These are phyloP conservation scores for Capronia epimyces DNA, from an alignment of 2,329 filamentous ascomycete species.

Conservation along the genomic window DNA sequence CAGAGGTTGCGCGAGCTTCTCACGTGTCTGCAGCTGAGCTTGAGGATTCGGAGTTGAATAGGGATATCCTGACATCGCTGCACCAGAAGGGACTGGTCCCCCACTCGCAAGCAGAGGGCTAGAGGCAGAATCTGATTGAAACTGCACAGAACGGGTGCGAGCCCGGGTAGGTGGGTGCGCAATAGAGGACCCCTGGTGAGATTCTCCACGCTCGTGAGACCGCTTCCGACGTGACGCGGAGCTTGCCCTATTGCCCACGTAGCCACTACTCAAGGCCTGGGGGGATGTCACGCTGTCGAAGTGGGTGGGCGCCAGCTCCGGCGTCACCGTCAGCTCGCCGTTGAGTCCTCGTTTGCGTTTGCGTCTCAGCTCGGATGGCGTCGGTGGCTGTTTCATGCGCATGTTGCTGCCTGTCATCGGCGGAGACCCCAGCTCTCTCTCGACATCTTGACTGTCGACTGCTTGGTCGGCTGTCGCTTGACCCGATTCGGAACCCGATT, in stretches of 20 bases:
- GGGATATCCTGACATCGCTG: background rate
- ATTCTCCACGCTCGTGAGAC: constrained; percentile 14
- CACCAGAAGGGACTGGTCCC: background rate
- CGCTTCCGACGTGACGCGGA: constrained; percentile 16
- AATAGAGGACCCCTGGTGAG: background rate
- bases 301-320: constrained; percentile 12
- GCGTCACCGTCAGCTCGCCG: constrained; percentile 21
- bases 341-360: constrained; percentile 41
- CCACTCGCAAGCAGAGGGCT: background rate
- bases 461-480: background rate
- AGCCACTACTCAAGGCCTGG: constrained; percentile 7
- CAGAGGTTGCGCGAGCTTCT: constrained; percentile 40
- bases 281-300: constrained; percentile 16
- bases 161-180: background rate
- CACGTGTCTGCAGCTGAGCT: background rate
- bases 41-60: background rate
- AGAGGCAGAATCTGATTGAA: constrained; percentile 10
- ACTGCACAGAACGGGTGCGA: constrained; percentile 12
- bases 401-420: constrained; percentile 7
- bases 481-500: constrained; percentile 21
- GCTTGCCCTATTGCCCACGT: constrained; percentile 14
- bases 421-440: background rate
- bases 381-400: constrained; percentile 23
- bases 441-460: background rate
- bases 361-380: constrained; percentile 19